Evolutionary conservation across 352 stramenopile species (phyloP), one percentile per base, ranked within the genome.

Genomic region (Thalassiosira livingstoniorum): DNA sequence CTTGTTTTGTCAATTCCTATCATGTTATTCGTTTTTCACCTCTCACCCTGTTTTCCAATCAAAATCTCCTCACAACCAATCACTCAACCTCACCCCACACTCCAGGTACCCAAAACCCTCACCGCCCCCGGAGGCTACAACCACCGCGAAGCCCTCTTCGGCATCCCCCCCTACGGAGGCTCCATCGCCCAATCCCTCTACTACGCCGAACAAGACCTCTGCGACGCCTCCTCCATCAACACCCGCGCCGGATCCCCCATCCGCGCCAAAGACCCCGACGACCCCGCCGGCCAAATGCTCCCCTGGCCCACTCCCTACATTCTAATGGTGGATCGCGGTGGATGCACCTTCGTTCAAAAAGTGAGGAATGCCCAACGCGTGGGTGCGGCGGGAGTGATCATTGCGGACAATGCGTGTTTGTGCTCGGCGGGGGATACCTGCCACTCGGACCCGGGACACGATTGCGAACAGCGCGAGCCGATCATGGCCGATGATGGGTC

Each of bases 281-380:
- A 90, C 63, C 61, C 76, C 10, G 29, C 62, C 11, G 80, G 82
- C 4, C 82, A 78, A 5, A 87, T 92, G 85, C 2, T 75, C 57
- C 75, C 78, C 43, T 98, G 95, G 92, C 94, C 97, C 61, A 90
- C 92, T 25, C 97, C 97, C 2, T 99, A 97, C 82, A 97, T 98
- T 55, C 90, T 99, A 45, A 95, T 99, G 92, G 90, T 99, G 42
- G 96, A 99, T 87, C 96, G 97, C 45, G 97, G 97, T 39, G 95
- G 95, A 75, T 99, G 97, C 87, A 97, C 97, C 71, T 99, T 99
- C 87, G 97, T 98, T 5, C 94, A 96, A 75, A 99, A 99, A 80
- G 96, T 98, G 73, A 73, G 89, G 4, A 90, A 93, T 65, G 92
- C 90, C 5, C 97, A 99, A 90, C 93, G 97, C 57, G 87, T 95